phyloP scores from a whole-genome alignment of 2,329 filamentous ascomycete species.

The Neopestalotiopsis clavispora region DNA sequence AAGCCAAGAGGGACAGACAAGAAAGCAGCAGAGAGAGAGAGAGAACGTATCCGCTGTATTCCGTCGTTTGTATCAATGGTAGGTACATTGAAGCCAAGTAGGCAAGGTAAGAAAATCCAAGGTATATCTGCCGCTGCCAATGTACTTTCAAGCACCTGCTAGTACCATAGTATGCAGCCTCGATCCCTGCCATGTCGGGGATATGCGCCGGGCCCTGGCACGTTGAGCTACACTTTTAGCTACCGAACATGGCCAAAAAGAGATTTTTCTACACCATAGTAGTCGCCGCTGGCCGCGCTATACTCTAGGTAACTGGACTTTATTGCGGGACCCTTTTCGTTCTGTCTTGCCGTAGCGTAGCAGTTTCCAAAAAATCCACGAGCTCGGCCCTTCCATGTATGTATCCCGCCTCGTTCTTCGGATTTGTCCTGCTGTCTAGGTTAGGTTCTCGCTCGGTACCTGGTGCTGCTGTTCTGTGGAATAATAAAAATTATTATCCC shows the following conservation, averaged over 20 bases:
- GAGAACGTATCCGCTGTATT: too few species aligned
- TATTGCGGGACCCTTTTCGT: not conserved
- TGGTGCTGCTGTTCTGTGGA: not conserved
- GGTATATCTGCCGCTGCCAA: not conserved
- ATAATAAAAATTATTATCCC: too few species aligned
- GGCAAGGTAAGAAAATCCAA: too few species aligned
- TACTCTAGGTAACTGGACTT: not conserved
- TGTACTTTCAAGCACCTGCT: not conserved
- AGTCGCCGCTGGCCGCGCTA: not conserved
- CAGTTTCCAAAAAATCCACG: not conserved
- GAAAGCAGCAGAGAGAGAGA: too few species aligned
- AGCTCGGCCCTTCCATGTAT: not conserved
- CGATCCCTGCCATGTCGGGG: slow-evolving; percentile 1
- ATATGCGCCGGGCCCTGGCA: not conserved
- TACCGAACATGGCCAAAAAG: not conserved
- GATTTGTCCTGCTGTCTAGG: not conserved
- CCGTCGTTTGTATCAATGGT: too few species aligned
- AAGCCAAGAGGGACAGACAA: too few species aligned
- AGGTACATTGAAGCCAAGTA: too few species aligned
- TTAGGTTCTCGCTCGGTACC: not conserved
- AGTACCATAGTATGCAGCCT: not conserved
- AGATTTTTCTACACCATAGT: not conserved
- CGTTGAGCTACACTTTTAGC: not conserved
- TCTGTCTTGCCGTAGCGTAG: not conserved
- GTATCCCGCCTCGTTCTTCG: not conserved